phyloP scores from a whole-genome alignment of 305 asterid genomes.

The Fraxinus nigra region DNA sequence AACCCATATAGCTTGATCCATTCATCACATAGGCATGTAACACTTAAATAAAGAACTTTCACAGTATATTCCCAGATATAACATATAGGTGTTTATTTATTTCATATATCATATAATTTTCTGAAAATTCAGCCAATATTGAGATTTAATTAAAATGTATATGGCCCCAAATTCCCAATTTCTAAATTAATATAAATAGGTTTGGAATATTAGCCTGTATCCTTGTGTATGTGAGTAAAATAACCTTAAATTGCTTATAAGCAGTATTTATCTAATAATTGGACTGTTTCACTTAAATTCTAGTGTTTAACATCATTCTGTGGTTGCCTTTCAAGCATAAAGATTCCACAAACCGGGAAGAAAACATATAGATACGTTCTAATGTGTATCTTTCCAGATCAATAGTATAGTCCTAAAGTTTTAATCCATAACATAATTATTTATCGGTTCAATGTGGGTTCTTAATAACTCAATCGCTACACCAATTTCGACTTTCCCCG shows the following conservation, averaged over 20 bases:
- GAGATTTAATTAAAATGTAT: background rate
- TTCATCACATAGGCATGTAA: background rate
- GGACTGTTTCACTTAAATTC: background rate
- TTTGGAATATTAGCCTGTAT: background rate
- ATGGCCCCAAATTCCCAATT: background rate
- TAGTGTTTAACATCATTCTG: background rate
- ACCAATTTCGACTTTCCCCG: background rate
- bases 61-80: background rate
- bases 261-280: background rate
- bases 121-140: background rate
- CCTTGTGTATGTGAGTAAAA: background rate
- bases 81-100: background rate
- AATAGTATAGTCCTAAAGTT: background rate
- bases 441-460: background rate
- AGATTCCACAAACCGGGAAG: background rate
- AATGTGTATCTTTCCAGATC: background rate
- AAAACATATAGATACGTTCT: background rate
- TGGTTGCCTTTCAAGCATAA: background rate
- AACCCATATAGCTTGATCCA: background rate
- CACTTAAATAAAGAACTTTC: background rate
- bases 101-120: background rate
- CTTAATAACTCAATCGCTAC: background rate
- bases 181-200: background rate
- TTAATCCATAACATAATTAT: background rate
- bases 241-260: background rate